Conservation (phyloP, 768 basidiomycete species). For the Mycena filopes region DNA sequence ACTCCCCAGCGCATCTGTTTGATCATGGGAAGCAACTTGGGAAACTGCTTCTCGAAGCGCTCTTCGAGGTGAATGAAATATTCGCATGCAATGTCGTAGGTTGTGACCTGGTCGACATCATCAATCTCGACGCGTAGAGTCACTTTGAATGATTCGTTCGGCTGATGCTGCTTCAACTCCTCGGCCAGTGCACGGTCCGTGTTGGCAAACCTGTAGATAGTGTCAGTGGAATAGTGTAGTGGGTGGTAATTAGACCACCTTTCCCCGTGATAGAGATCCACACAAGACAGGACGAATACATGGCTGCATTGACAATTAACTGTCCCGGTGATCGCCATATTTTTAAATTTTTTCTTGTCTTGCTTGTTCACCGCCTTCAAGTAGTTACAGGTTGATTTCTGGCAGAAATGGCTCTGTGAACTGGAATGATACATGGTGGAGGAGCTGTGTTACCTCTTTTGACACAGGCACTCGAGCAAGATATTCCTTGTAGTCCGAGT, state of each 20-base stretch:
- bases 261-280: conserved; percentile 33
- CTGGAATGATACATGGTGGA: too few species aligned
- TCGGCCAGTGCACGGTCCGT: conserved; percentile 19
- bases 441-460: conserved; percentile 17
- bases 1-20: conserved; percentile 24
- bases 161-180: conserved; percentile 17
- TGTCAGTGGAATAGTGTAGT: background rate
- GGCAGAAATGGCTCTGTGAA: too few species aligned
- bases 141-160: background rate
- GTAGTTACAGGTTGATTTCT: conserved; percentile 37
- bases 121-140: background rate
- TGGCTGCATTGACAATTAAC: conserved; percentile 34
- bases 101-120: conserved; percentile 11
- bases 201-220: conserved; percentile 24
- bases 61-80: conserved; percentile 23
- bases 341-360: conserved; percentile 37
- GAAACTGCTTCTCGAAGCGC: conserved; percentile 23
- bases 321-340: conserved; percentile 35
- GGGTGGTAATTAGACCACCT: conserved; percentile 5
- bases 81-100: conserved; percentile 33
- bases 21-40: conserved; percentile 13
- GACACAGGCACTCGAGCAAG: conserved; percentile 11
- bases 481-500: conserved; percentile 28
- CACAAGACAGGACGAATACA: conserved; percentile 26
- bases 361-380: conserved; percentile 35